phyloP scores from a whole-genome alignment of 805 yeast genomes.

The Yamadazyma ubonensis region DNA sequence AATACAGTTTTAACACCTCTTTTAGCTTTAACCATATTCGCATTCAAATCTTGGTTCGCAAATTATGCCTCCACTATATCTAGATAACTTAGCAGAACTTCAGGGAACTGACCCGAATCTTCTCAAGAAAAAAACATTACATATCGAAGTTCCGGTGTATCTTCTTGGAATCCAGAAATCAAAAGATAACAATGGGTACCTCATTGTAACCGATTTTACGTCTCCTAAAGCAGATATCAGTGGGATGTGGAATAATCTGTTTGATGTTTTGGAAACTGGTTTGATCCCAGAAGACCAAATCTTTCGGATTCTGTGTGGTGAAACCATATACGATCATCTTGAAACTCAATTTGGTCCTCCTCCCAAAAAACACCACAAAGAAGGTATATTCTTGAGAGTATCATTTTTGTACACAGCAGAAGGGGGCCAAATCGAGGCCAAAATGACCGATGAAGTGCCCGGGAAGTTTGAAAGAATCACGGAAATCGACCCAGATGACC shows the following conservation, averaged over 20 bases:
- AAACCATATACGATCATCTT: background rate
- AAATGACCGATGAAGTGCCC: background rate
- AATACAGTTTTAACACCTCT: background rate
- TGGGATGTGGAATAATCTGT: slow-evolving; percentile 3
- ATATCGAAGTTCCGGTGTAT: slow-evolving; percentile 5
- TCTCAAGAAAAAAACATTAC: background rate
- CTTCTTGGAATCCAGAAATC: slow-evolving; percentile 4
- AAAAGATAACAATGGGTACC: background rate
- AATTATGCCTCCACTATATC: slow-evolving; percentile 3
- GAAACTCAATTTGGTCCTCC: background rate
- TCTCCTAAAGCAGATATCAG: background rate
- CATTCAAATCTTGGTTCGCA: background rate
- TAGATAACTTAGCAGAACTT: slow-evolving; percentile 6
- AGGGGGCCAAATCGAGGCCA: background rate
- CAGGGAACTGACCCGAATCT: background rate
- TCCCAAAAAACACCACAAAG: background rate
- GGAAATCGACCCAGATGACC: background rate
- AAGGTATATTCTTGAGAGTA: background rate
- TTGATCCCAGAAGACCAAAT: background rate
- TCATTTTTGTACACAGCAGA: background rate
- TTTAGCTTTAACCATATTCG: background rate
- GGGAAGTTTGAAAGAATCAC: no score
- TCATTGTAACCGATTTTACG: slow-evolving; percentile 8
- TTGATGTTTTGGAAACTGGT: slow-evolving; percentile 1
- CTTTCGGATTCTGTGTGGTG: slow-evolving; percentile 3